Conservation (phyloP, 306 rosid genomes). For the Sicyos baderoa region DNA sequence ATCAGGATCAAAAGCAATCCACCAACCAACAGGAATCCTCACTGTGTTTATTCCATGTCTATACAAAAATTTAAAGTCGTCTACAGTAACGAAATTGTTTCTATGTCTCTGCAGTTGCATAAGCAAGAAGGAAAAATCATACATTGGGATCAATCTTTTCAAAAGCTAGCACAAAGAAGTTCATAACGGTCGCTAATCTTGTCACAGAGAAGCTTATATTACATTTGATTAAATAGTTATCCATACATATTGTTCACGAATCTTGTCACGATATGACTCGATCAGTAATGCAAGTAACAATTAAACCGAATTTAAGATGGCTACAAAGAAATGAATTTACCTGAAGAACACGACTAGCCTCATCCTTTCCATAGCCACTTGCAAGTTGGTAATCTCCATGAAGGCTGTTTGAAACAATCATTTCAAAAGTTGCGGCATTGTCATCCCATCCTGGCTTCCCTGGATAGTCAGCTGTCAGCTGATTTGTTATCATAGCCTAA, state of each 20-base stretch:
- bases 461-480: slow-evolving; percentile 60
- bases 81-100: slow-evolving; percentile 59
- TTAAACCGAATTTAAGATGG: slow-evolving; percentile 14
- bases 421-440: slow-evolving; percentile 75
- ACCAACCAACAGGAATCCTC: slow-evolving; percentile 97
- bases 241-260: not conserved
- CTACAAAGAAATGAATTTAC: slow-evolving; percentile 31
- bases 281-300: not conserved
- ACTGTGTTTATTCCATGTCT: slow-evolving; percentile 85
- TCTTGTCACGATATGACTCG: not conserved
- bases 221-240: not conserved
- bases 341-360: slow-evolving; percentile 53
- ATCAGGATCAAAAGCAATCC: slow-evolving; percentile 96
- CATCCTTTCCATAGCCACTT: slow-evolving; percentile 60
- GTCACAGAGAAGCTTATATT: too few species aligned
- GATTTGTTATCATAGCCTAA: slow-evolving; percentile 56
- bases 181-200: not conserved
- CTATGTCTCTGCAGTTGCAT: slow-evolving; percentile 69
- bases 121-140: not conserved
- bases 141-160: not conserved
- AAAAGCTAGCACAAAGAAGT: not conserved
- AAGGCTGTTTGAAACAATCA: slow-evolving; percentile 50
- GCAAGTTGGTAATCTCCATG: slow-evolving; percentile 95
- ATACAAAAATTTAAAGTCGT: slow-evolving; percentile 71
- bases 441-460: slow-evolving; percentile 83